Conservation (phyloP, 73 alveolate genomes). For the Paramecium pentaurelia region DNA sequence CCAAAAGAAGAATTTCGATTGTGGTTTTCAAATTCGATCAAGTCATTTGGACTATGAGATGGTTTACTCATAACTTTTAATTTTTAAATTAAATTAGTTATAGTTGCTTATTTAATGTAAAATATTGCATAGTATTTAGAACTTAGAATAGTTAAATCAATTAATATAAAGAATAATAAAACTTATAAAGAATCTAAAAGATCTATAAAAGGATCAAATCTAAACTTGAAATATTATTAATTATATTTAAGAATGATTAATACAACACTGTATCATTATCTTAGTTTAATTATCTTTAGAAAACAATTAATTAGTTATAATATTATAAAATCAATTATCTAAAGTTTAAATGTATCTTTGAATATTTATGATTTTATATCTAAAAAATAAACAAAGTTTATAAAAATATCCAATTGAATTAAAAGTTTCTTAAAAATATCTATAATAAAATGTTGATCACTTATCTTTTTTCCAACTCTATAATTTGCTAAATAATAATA, state of each 20-base stretch:
- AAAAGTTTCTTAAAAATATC: too few species aligned
- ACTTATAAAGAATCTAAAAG: background rate
- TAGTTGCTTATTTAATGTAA: background rate
- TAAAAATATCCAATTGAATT: too few species aligned
- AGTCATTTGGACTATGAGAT: background rate
- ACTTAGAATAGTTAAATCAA: background rate
- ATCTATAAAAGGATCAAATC: background rate
- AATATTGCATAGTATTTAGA: background rate
- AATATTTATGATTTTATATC: background rate
- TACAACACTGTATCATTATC: background rate
- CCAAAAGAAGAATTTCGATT: slow-evolving; percentile 40
- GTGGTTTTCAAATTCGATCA: slow-evolving; percentile 5
- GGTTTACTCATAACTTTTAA: background rate
- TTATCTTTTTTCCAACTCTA: background rate
- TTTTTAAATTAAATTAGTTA: background rate
- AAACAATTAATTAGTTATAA: background rate
- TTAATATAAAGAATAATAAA: background rate
- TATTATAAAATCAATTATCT: background rate
- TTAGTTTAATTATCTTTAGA: background rate
- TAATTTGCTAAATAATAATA: background rate
- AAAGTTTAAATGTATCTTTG: background rate
- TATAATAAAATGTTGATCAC: too few species aligned
- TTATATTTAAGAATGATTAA: background rate
- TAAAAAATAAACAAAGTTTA: background rate
- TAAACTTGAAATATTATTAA: background rate